These are phyloP conservation scores for Iberis pinnata DNA, from an alignment of 345 rosid species.

Conservation along the genomic window DNA sequence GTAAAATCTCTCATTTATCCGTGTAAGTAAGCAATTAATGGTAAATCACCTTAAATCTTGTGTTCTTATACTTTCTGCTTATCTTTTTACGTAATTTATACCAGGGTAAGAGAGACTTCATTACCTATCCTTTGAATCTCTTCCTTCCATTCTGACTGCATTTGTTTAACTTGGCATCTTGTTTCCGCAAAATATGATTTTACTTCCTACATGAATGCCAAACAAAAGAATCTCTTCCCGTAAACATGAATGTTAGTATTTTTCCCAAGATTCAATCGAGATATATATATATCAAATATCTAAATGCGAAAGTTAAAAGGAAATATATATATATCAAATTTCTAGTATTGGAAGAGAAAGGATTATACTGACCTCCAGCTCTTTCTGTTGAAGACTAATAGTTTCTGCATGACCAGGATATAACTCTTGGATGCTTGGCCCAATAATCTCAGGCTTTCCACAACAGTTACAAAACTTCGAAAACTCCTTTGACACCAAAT, in stretches of 20 bases:
- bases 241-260: slow-evolving; percentile 11
- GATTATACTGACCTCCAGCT: slow-evolving; percentile 51
- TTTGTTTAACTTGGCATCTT: slow-evolving; percentile 50
- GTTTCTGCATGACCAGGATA: slow-evolving; percentile 33
- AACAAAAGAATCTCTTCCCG: not conserved
- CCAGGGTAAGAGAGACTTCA: not conserved
- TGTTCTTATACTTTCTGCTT: too few species aligned
- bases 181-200: slow-evolving; percentile 41
- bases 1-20: too few species aligned
- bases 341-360: not conserved
- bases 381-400: slow-evolving; percentile 49
- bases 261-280: too few species aligned
- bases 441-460: slow-evolving; percentile 41
- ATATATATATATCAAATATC: not conserved
- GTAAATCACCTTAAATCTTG: too few species aligned
- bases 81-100: too few species aligned
- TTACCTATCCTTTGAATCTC: slow-evolving; percentile 61
- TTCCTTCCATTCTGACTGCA: slow-evolving; percentile 59
- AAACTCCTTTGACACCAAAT: slow-evolving; percentile 54
- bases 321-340: not conserved
- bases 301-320: not conserved
- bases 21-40: too few species aligned
- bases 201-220: slow-evolving; percentile 46
- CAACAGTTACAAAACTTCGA: slow-evolving; percentile 77
- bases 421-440: slow-evolving; percentile 25